Base-by-base conservation (phyloP, 2,329 filamentous ascomycete species). In the Exophiala phaeomuriformis region DNA sequence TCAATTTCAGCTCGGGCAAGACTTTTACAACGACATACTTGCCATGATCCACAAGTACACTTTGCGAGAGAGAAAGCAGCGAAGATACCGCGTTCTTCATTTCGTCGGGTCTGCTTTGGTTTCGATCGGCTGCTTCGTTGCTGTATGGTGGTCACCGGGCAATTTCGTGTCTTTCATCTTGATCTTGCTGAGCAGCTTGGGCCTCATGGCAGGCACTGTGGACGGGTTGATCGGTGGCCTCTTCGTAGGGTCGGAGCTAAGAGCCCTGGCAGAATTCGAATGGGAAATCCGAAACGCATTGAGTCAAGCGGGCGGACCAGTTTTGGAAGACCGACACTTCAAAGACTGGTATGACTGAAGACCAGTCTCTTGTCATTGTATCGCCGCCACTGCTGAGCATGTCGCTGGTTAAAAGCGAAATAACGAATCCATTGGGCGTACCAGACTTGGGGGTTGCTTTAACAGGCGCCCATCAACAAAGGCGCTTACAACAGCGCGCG, bases 211-310 rank as follows among this genome's bases (percentile, higher is more conserved):
- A 3, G 91, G 91, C 0, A 80, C 89, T 2, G 68, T 96, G 19
- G 88, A 96, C 66, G 90, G 91, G 0, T 71, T 97, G 39, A 87
- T 97, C 67, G 86, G 90, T 0, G 78, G 93, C 0, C 69, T 97
- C 46, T 98, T 98, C 68, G 85, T 95, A 54, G 84, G 85, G 7
- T 83, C 83, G 56, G 93, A 98, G 72, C 71, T 96, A 55, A 79
- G 89, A 54, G 84, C 86, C 3, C 72, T 98, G 51, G 84, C 82
- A 64, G 93, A 98, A 73, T 97, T 97, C 71, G 83, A 93, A 67
- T 96, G 89, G 86, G 93, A 98, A 70, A 84, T 97, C 29, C 74
- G 74, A 47, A 90, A 63, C 51, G 60, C 61, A 10, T 40, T 61
- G 28, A 48, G 53, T 12, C 58, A 59, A 41, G 54, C 56, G 8